These are phyloP conservation scores for Globisporangium echinulatum DNA, from an alignment of 352 stramenopile genomes.

Conservation along the genomic window DNA sequence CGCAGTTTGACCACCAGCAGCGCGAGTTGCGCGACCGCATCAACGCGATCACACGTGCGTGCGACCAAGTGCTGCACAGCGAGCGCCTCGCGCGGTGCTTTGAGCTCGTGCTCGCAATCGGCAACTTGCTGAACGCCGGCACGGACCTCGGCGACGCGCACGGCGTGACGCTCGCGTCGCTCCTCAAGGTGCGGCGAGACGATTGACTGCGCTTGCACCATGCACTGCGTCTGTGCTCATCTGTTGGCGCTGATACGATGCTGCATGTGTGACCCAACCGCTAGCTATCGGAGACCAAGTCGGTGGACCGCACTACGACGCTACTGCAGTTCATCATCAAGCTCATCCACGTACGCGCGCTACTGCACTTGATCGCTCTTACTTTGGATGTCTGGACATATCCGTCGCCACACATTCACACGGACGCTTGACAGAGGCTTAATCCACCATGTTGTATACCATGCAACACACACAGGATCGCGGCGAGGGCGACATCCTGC, in stretches of 20 bases:
- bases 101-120: slow-evolving; percentile 67
- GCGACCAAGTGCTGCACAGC: slow-evolving; percentile 57
- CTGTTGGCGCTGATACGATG: too few species aligned
- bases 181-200: slow-evolving; percentile 52
- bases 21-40: slow-evolving; percentile 41
- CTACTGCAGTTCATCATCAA: slow-evolving; percentile 75
- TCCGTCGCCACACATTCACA: too few species aligned
- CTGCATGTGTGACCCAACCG: not conserved
- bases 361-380: too few species aligned
- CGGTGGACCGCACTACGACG: slow-evolving; percentile 63
- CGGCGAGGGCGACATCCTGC: slow-evolving; percentile 58
- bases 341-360: slow-evolving; percentile 53
- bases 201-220: too few species aligned
- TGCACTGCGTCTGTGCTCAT: not conserved
- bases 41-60: slow-evolving; percentile 44
- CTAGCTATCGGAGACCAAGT: slow-evolving; percentile 79
- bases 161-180: slow-evolving; percentile 61
- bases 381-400: too few species aligned
- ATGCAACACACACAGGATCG: slow-evolving; percentile 32
- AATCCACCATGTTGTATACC: too few species aligned
- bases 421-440: too few species aligned
- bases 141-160: slow-evolving; percentile 61
- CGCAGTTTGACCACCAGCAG: slow-evolving; percentile 59
- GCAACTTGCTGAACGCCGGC: slow-evolving; percentile 69
- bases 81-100: slow-evolving; percentile 70